Evolutionary conservation across 129 eudicot species (phyloP), one percentile per base, ranked within the genome.

Genomic region (Pittosporum tobira): DNA sequence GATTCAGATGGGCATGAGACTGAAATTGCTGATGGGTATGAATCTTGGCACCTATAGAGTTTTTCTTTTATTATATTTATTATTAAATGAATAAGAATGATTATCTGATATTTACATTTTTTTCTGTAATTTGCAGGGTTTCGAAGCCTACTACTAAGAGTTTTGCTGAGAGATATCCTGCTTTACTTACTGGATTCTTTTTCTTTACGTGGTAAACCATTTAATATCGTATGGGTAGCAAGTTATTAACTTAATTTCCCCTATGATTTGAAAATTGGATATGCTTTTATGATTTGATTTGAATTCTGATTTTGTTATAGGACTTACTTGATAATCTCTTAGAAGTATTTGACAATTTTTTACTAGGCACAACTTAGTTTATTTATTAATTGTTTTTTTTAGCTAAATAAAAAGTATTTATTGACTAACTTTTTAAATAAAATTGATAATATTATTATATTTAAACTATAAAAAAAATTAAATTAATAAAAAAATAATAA

Each of bases 191-290:
- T 0, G 83, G 80, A 62, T 81, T 81, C 73, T 81, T 81, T 64
- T 81, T 77, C 88, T 81, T 81, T 59, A 51, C 79, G 48, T 81
- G 88, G 88, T 81, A 52, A 69, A 82, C 47, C 25, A 26, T 42
- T 9, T 22, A 1, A 12, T 42, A 10, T 3, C 10, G 6, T 58
- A 31, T 13, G 14, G 28, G 12, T 20, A 54, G 16, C 25, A 15
- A 54, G 5, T 29, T 10, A 22, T 12, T 6, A 40, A 13, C 30
- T 37, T 58, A n/a, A n/a, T n/a, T n/a, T n/a, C n/a, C n/a, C n/a
- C n/a, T n/a, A n/a, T n/a, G n/a, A n/a, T n/a, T n/a, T n/a, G n/a
- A n/a, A n/a, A n/a, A n/a, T n/a, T n/a, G n/a, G n/a, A n/a, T n/a
- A n/a, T n/a, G n/a, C n/a, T n/a, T n/a, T n/a, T n/a, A n/a, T n/a